Conservation (phyloP, 2,329 filamentous ascomycete species). For the Diplocarpon mali region DNA sequence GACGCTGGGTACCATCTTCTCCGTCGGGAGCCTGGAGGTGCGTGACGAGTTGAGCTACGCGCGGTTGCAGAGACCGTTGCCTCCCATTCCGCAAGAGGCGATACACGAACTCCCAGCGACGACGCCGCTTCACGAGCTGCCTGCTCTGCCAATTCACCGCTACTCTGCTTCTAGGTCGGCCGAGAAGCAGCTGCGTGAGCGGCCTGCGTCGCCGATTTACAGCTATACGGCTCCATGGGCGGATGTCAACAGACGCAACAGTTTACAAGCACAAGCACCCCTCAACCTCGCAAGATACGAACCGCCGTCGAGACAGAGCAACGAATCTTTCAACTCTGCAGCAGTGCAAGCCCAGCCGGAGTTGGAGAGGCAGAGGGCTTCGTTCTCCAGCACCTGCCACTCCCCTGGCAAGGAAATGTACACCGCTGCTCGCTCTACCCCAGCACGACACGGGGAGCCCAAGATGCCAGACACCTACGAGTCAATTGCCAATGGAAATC, state of each 20-base stretch:
- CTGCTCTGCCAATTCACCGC: too few species aligned
- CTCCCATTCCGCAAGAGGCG: slow-evolving; percentile 14
- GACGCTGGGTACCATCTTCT: slow-evolving; percentile 23
- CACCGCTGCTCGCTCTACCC: slow-evolving; percentile 11
- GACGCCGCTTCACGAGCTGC: background rate
- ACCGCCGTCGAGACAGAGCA: background rate
- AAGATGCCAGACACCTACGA: slow-evolving; percentile 10
- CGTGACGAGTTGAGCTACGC: slow-evolving; percentile 18
- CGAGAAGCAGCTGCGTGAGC: background rate
- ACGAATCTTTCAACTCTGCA: background rate
- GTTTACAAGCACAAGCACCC: slow-evolving; percentile 8
- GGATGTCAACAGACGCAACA: slow-evolving; percentile 11
- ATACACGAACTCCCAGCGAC: slow-evolving; percentile 10
- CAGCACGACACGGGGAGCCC: slow-evolving; percentile 3
- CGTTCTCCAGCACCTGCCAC: background rate
- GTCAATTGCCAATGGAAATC: slow-evolving; percentile 2
- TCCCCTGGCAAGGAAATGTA: slow-evolving; percentile 11
- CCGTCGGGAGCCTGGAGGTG: slow-evolving; percentile 21
- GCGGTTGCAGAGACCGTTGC: slow-evolving; percentile 17
- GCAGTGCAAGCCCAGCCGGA: too few species aligned
- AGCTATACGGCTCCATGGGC: slow-evolving; percentile 1
- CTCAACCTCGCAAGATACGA: background rate
- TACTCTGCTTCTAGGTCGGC: too few species aligned
- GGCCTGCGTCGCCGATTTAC: background rate
- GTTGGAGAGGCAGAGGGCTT: too few species aligned